Evolutionary conservation across 208 protist genomes (phyloP).

Genomic region (Acanthamoeba healyi): DNA sequence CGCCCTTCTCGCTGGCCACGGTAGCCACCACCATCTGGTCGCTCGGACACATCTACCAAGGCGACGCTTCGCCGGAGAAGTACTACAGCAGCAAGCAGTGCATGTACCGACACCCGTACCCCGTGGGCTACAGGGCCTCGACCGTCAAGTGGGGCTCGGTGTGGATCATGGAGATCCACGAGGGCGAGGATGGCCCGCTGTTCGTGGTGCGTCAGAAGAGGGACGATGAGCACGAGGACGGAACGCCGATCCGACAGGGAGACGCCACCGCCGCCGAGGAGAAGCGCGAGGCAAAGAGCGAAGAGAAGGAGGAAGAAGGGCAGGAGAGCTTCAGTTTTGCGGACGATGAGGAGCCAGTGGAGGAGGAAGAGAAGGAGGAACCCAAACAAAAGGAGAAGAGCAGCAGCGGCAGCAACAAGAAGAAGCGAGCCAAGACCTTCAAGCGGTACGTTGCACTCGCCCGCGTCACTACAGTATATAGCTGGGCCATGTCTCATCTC

Average conservation of each 20-base stretch:
- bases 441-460: too few relatives aligned
- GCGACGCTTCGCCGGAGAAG: slow-evolving; percentile 1
- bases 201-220: slow-evolving; percentile 56
- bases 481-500: neutral
- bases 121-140: slow-evolving; percentile 48
- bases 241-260: neutral
- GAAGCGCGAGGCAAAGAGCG: neutral
- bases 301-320: neutral
- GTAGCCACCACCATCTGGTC: slow-evolving; percentile 73
- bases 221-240: slow-evolving; percentile 62
- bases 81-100: slow-evolving; percentile 74
- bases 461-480: neutral
- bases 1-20: slow-evolving; percentile 24
- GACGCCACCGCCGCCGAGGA: neutral
- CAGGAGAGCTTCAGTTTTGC: slow-evolving; percentile 37
- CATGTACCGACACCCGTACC: slow-evolving; percentile 67
- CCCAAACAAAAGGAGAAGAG: neutral
- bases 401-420: neutral
- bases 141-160: slow-evolving; percentile 57
- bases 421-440: slow-evolving; percentile 5
- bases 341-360: neutral
- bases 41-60: slow-evolving; percentile 54
- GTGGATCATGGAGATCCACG: slow-evolving; percentile 75
- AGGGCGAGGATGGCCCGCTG: slow-evolving; percentile 18
- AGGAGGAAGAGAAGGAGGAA: neutral